Evolutionary conservation across 2,329 filamentous ascomycete species (phyloP).

Genomic region (Fusarium liriodendri): DNA sequence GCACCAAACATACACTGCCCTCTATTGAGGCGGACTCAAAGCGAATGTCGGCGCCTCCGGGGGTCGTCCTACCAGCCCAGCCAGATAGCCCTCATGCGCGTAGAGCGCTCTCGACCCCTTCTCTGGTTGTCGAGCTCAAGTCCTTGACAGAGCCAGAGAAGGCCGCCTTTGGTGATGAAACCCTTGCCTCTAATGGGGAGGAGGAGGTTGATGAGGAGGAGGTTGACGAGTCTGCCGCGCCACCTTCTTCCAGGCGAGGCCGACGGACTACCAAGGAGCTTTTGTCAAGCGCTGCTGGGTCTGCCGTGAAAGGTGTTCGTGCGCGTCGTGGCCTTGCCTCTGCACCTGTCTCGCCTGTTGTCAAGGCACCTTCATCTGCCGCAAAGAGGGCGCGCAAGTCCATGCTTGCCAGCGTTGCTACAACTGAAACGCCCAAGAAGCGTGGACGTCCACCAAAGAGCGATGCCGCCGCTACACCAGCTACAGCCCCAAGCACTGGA

Average conservation of each 20-base stretch:
- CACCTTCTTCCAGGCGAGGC: conserved; percentile 19
- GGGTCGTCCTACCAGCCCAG: background rate
- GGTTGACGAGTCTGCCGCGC: background rate
- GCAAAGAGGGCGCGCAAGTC: conserved; percentile 34
- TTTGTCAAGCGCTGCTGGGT: conserved; percentile 7
- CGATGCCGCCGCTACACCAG: conserved; percentile 31
- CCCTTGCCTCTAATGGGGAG: background rate
- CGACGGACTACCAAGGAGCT: conserved; percentile 29
- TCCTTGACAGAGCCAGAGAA: conserved; percentile 28
- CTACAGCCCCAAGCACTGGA: conserved; percentile 10
- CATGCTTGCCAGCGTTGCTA: conserved; percentile 32
- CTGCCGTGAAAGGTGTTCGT: conserved; percentile 15
- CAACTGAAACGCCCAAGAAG: conserved; percentile 34
- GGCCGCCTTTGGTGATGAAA: conserved; percentile 19
- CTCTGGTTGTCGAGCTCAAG: conserved; percentile 27
- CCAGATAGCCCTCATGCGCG: background rate
- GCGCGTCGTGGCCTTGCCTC: conserved; percentile 26
- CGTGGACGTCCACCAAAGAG: conserved; percentile 41
- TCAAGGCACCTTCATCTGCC: conserved; percentile 13
- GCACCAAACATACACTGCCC: conserved; percentile 9
- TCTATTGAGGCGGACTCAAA: conserved; percentile 24
- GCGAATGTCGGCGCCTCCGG: conserved; percentile 33
- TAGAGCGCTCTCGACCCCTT: conserved; percentile 26
- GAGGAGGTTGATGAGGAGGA: conserved; percentile 3
- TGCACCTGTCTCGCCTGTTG: conserved; percentile 23